Evolutionary conservation across 805 yeast species (phyloP).

Genomic region (Candida ortonii): DNA sequence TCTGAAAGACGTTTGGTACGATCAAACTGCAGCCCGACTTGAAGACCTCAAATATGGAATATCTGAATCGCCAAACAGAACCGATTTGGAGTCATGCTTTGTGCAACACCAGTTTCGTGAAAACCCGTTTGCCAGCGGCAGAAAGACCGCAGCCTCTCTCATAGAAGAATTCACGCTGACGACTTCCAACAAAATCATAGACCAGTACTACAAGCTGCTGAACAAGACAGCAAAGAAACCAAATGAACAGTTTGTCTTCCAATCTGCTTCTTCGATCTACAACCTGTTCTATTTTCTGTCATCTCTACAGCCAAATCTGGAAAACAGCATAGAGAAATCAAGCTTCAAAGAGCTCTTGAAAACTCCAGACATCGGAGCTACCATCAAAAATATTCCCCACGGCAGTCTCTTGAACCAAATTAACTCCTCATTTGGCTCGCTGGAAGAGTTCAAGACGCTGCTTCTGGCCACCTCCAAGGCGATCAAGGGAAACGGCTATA

Average conservation of each 20-base stretch:
- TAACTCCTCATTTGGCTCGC: conserved; percentile 65
- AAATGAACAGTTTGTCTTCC: conserved; percentile 41
- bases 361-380: conserved; percentile 30
- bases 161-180: conserved; percentile 20
- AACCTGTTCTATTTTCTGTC: conserved; percentile 49
- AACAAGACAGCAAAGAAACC: conserved; percentile 43
- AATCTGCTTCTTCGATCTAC: conserved; percentile 45
- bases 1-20: conserved; percentile 49
- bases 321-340: conserved; percentile 23
- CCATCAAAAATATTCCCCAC: conserved; percentile 25
- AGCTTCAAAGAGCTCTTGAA: conserved; percentile 37
- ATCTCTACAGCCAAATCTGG: conserved; percentile 33
- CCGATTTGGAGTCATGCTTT: conserved; percentile 27
- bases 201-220: conserved; percentile 36
- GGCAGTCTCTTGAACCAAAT: conserved; percentile 45
- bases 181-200: conserved; percentile 27
- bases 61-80: conserved; percentile 28
- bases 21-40: conserved; percentile 39
- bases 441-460: conserved; percentile 71
- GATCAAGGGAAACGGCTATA: conserved; percentile 84
- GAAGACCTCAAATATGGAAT: conserved; percentile 40
- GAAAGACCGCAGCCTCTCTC: conserved; percentile 16
- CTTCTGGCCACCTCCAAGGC: conserved; percentile 65
- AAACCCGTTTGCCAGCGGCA: conserved; percentile 20
- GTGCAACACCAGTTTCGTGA: conserved; percentile 12